Percentiles rank a stretch among this genome's conserved stretches.
phyloP scores from a whole-genome alignment of 306 rosid genomes.

The Corylus americana region DNA sequence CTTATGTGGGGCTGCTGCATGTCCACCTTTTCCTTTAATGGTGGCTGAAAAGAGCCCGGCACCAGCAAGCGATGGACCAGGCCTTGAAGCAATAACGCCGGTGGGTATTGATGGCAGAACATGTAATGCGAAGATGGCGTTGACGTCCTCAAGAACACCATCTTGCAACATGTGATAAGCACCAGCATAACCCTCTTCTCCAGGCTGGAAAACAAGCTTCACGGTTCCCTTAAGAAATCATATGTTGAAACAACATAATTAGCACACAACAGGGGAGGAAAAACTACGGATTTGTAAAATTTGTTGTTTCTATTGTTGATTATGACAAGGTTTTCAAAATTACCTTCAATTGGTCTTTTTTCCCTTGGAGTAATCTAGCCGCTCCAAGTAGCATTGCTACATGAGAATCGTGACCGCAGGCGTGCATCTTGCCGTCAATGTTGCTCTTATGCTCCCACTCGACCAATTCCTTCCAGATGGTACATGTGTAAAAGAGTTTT shows the following conservation, averaged over 20 bases:
- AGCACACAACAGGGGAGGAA: not conserved
- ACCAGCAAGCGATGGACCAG: conserved; percentile 41
- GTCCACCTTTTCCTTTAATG: conserved; percentile 46
- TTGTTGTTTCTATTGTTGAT: not conserved
- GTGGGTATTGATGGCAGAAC: conserved; percentile 34
- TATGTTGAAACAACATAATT: not conserved
- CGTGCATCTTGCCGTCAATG: conserved; percentile 52
- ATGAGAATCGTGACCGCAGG: conserved; percentile 56
- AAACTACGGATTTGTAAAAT: not conserved
- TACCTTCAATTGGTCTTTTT: conserved; percentile 25
- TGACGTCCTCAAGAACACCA: conserved; percentile 25
- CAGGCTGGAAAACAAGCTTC: conserved; percentile 49
- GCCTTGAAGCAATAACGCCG: conserved; percentile 45
- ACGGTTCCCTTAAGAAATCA: conserved; percentile 36
- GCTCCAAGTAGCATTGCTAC: conserved; percentile 62
- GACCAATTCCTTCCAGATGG: conserved; percentile 36
- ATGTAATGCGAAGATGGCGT: conserved; percentile 41
- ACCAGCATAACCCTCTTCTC: conserved; percentile 48
- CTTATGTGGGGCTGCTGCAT: conserved; percentile 41
- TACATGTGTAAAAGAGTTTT: not conserved
- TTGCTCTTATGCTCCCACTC: conserved; percentile 58
- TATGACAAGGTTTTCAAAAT: not conserved
- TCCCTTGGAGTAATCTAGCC: conserved; percentile 47
- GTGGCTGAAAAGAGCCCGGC: conserved; percentile 38
- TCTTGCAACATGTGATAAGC: conserved; percentile 42